Percentiles rank a stretch among this genome's conserved stretches.
Conservation (phyloP, 73 alveolate species). For the Stentor roeselii region DNA sequence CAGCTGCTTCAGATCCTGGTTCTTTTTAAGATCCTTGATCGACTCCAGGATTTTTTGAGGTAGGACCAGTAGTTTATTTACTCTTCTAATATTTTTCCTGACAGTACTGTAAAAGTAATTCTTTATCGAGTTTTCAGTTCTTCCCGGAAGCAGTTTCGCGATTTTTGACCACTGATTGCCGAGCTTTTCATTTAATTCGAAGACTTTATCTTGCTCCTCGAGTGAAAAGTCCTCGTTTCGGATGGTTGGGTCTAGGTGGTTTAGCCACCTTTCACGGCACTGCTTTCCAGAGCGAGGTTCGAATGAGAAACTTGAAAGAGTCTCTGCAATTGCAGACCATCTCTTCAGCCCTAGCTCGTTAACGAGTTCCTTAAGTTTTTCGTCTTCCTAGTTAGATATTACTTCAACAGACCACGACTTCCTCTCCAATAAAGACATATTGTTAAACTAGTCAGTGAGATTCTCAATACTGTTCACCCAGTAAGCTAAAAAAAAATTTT, state of each 20-base stretch:
- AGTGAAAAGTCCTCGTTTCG: constrained; percentile 53
- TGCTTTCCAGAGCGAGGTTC: constrained; percentile 65
- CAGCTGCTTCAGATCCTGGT: neutral
- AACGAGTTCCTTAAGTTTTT: constrained; percentile 25
- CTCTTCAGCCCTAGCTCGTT: constrained; percentile 32
- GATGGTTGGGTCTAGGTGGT: constrained; percentile 73
- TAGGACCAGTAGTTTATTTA: neutral
- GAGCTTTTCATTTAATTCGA: constrained; percentile 10
- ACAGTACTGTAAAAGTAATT: constrained; percentile 64
- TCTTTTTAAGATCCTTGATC: neutral
- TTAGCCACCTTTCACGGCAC: constrained; percentile 85
- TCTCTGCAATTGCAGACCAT: constrained; percentile 50
- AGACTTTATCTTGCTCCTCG: neutral
- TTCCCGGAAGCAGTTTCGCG: constrained; percentile 65
- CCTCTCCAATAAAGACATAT: no score
- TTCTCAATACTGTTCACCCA: no score
- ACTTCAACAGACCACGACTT: neutral
- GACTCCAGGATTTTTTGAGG: neutral
- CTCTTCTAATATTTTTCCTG: constrained; percentile 30
- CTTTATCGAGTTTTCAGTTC: constrained; percentile 92
- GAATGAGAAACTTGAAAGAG: constrained; percentile 1
- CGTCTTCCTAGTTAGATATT: constrained; percentile 28
- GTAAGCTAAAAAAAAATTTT: no score
- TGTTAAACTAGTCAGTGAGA: no score
- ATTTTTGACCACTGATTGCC: constrained; percentile 95